Evolutionary conservation across 2,329 filamentous ascomycete genomes (phyloP), one percentile per base, ranked within the genome.

Genomic region (Septoria petroselini): DNA sequence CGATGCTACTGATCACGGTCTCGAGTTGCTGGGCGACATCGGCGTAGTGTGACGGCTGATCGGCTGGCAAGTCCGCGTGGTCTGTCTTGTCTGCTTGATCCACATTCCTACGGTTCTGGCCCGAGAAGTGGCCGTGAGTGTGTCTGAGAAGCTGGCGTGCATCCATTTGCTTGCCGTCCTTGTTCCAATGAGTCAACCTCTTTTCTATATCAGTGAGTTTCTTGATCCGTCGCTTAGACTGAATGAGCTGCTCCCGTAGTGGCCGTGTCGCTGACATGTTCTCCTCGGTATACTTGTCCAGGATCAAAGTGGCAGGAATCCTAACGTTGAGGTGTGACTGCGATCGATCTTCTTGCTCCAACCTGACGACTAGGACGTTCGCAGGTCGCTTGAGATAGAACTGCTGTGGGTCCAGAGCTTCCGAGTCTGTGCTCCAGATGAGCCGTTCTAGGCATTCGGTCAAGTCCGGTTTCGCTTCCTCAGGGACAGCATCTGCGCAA

Each of bases 271-370:
- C 60, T 1, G 71, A 70, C 48, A 73, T 70, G 51, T 77, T 79
- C 53, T 72, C 68, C 41, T 77, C 70, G 38, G 83, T 68, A 62
- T 84, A 85, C 38, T 81, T 74, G 65, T 84, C 82, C 3, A 78
- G 73, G 55, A 80, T 82, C 59, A 81, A 75, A 1, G 72, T 69
- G 1, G 73, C 62, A 3, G 80, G 80, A 14, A 82, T 71, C 4
- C 74, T 75, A 35, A 83, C 65, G 21, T 73, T 69, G 18, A 77
- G 58, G 25, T 65, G 59, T 15, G 54, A 51, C 29, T 61, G 21
- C 57, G 60, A 33, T 61, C 63, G 56, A 29, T 58, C 67, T 25
- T 66, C 66, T 23, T 73, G 60, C 59, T 69, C 59, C 56, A 64
- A 58, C 66, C 61, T 67, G 69, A 83, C 71, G 7, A 77, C 74